These are phyloP conservation scores for Phytophthora kernoviae DNA, from an alignment of 352 stramenopile genomes.

Conservation along the genomic window DNA sequence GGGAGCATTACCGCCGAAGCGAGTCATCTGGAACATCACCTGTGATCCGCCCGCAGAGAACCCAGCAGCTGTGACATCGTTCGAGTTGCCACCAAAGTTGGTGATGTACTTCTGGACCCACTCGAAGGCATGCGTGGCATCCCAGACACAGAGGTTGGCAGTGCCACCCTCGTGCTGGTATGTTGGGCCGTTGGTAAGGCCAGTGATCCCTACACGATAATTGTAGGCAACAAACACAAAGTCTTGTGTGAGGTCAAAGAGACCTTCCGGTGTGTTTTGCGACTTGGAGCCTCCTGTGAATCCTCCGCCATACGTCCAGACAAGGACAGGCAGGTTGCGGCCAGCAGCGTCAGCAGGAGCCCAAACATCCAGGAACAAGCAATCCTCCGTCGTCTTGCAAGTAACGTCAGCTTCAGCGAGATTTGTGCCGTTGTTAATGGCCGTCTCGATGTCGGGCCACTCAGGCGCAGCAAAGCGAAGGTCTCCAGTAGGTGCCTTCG, in stretches of 20 bases:
- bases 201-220: conserved; percentile 36
- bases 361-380: conserved; percentile 41
- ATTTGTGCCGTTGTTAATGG: conserved; percentile 31
- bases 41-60: conserved; percentile 32
- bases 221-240: conserved; percentile 45
- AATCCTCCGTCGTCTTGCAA: conserved; percentile 28
- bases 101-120: conserved; percentile 47
- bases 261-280: conserved; percentile 21
- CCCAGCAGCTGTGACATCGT: conserved; percentile 36
- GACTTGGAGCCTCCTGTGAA: conserved; percentile 29
- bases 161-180: conserved; percentile 37
- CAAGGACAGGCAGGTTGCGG: conserved; percentile 37
- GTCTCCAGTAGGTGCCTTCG: conserved; percentile 26
- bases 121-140: conserved; percentile 33
- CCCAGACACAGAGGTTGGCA: conserved; percentile 30
- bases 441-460: conserved; percentile 23
- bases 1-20: conserved; percentile 25
- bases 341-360: conserved; percentile 19
- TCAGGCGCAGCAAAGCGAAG: conserved; percentile 29
- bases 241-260: conserved; percentile 29
- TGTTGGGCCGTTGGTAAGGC: conserved; percentile 23
- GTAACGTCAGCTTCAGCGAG: conserved; percentile 23
- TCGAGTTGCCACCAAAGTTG: conserved; percentile 41
- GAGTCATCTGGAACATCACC: conserved; percentile 32
- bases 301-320: conserved; percentile 36